Evolutionary conservation across 2,329 filamentous ascomycete genomes (phyloP), one percentile per base, ranked within the genome.

Genomic region (Ophiocordyceps camponoti-saundersi): DNA sequence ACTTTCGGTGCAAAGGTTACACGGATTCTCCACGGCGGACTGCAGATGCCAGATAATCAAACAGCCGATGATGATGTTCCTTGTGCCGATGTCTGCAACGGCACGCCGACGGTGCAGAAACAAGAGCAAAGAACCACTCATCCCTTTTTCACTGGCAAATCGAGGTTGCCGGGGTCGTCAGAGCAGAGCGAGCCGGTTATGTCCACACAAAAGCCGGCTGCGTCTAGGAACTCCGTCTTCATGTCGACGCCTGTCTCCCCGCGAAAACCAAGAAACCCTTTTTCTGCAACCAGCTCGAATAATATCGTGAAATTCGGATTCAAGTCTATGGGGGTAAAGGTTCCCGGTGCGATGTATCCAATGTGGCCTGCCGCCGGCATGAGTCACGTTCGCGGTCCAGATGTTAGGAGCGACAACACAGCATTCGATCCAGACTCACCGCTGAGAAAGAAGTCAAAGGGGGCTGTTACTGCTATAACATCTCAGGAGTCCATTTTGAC

Each of bases 291-390:
- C 15, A 62, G 61, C 20, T 48, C 48, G 13, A 45, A 47, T 8
- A 48, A 42, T 15, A 40, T 64, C 16, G 64, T 68, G 0, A 62
- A 65, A 13, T 70, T 73, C 49, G 69, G 72, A 3, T 55, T 60
- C 23, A 70, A 63, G 47, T 65, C 66, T 5, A 55, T 60, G 3
- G 67, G 65, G 0, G 56, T 77, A 5, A 85, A 77, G 55, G 69
- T 82, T n/a, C 77, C 80, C 0, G 84, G 82, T 2, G 70, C 80
- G 10, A 66, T 69, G 51, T 70, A 84, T 47, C 75, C 85, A 3
- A 68, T 77, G n/a, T 92, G 85, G 81, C 85, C 85, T 36, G 72
- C 75, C 44, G 70, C 71, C 51, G 81, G 69, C 7, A 77, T 77
- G 57, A 63, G 70, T 1, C 83, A 87, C 59, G 63, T 88, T 41